Evolutionary conservation across 164 flowering plant genomes (phyloP).

Genomic region (Litsea cubeba): DNA sequence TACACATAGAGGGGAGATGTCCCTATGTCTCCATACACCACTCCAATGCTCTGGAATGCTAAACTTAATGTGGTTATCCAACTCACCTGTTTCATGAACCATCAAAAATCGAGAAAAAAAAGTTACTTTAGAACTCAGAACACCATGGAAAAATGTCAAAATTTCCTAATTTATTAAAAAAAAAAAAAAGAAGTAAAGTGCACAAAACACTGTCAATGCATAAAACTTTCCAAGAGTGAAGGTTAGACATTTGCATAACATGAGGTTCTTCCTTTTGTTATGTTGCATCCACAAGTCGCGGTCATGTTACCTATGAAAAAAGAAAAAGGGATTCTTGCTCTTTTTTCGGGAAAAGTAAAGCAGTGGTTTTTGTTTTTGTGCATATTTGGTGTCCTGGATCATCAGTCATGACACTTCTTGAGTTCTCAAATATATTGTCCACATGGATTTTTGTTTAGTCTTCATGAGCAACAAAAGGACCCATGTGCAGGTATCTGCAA

Average conservation of each 20-base stretch:
- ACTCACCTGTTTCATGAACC: constrained; percentile 22
- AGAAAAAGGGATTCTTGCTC: too few species aligned
- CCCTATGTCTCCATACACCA: constrained; percentile 65
- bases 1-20: constrained; percentile 67
- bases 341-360: too few species aligned
- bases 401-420: too few species aligned
- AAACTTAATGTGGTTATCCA: constrained; percentile 37
- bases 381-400: too few species aligned
- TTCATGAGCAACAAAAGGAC: too few species aligned
- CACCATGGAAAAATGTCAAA: background rate
- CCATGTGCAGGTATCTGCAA: too few species aligned
- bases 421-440: too few species aligned
- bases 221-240: background rate
- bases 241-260: background rate
- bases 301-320: too few species aligned
- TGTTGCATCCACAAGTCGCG: too few species aligned
- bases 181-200: background rate
- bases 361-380: too few species aligned
- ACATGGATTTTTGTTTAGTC: too few species aligned
- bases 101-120: background rate
- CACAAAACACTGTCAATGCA: background rate
- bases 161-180: background rate
- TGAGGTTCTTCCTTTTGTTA: background rate
- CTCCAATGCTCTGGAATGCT: constrained; percentile 67
- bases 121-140: background rate